A percentile compares a stretch with the other conserved stretches of the same genome.
Conservation (phyloP, 208 protist species). For the Lotmaria passim region DNA sequence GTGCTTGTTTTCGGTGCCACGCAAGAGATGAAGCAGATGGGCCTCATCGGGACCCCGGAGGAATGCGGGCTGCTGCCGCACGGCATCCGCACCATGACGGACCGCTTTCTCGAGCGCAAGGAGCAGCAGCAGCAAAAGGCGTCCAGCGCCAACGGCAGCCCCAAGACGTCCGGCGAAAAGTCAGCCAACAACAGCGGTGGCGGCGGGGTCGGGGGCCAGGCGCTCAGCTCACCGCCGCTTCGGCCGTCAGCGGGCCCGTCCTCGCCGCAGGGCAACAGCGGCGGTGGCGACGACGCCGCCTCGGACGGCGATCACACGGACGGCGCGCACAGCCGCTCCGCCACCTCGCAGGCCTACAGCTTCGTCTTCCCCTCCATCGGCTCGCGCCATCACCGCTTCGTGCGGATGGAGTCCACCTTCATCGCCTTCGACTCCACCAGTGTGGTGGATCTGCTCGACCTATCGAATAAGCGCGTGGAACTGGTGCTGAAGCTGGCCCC, state of each 20-base stretch:
- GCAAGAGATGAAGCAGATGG: slow-evolving; percentile 91
- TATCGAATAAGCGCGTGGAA: slow-evolving; percentile 74
- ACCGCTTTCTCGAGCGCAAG: slow-evolving; percentile 52
- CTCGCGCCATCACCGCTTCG: slow-evolving; percentile 52
- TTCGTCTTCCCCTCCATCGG: slow-evolving; percentile 55
- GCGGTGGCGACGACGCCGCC: slow-evolving; percentile 18
- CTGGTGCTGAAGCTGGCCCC: slow-evolving; percentile 68
- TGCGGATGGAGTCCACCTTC: slow-evolving; percentile 78
- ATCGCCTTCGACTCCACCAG: slow-evolving; percentile 76
- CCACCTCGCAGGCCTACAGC: slow-evolving; percentile 23
- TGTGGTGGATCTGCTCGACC: slow-evolving; percentile 80
- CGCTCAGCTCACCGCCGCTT: slow-evolving; percentile 6
- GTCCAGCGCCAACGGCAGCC: slow-evolving; percentile 15
- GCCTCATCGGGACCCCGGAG: slow-evolving; percentile 81
- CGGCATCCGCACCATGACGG: slow-evolving; percentile 71
- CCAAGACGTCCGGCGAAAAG: slow-evolving; percentile 7
- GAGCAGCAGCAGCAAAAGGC: slow-evolving; percentile 29
- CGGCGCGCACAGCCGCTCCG: slow-evolving; percentile 22
- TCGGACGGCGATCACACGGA: slow-evolving; percentile 30
- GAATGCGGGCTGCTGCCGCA: slow-evolving; percentile 79
- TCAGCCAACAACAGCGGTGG: too few relatives aligned
- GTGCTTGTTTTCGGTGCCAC: slow-evolving; percentile 86
- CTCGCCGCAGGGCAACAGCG: background rate
- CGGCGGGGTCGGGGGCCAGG: background rate
- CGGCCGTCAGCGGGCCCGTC: slow-evolving; percentile 12